These are phyloP conservation scores for Chlamydomonas asymmetrica DNA, from an alignment of 139 green algal genomes.

Conservation along the genomic window DNA sequence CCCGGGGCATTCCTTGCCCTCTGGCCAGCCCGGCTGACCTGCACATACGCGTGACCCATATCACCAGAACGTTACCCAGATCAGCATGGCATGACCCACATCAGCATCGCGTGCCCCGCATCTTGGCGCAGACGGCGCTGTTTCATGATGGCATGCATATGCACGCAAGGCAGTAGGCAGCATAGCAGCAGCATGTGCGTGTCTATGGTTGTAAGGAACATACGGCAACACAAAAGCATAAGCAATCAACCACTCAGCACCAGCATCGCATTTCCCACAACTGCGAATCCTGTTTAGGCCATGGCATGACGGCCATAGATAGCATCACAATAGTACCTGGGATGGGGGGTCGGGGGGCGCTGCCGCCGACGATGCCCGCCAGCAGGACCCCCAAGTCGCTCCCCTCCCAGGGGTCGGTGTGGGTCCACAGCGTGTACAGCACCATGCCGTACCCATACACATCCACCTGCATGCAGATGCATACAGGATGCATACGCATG, in stretches of 20 bases:
- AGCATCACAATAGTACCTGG: too few relatives aligned
- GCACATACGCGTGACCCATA: too few relatives aligned
- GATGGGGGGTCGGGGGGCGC: slow-evolving; percentile 25
- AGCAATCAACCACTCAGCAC: too few relatives aligned
- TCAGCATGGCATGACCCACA: too few relatives aligned
- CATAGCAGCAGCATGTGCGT: neutral
- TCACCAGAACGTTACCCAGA: too few relatives aligned
- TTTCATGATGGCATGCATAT: neutral
- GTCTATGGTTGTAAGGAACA: neutral
- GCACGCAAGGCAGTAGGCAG: neutral
- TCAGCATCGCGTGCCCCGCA: too few relatives aligned
- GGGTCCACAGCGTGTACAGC: slow-evolving; percentile 45
- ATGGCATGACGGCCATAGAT: too few relatives aligned
- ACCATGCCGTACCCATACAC: slow-evolving; percentile 66
- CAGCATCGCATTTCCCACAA: neutral
- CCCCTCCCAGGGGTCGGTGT: slow-evolving; percentile 14
- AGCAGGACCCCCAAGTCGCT: slow-evolving; percentile 8
- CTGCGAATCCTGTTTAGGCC: neutral
- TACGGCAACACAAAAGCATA: neutral
- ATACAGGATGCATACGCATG: too few relatives aligned
- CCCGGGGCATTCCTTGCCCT: too few relatives aligned
- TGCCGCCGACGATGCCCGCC: slow-evolving; percentile 4
- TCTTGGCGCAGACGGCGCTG: too few relatives aligned
- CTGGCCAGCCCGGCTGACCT: too few relatives aligned
- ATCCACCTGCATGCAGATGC: slow-evolving; percentile 33